Conservation (phyloP, 2,329 filamentous ascomycete genomes). For the Paecilomyces dactylethromorphus region DNA sequence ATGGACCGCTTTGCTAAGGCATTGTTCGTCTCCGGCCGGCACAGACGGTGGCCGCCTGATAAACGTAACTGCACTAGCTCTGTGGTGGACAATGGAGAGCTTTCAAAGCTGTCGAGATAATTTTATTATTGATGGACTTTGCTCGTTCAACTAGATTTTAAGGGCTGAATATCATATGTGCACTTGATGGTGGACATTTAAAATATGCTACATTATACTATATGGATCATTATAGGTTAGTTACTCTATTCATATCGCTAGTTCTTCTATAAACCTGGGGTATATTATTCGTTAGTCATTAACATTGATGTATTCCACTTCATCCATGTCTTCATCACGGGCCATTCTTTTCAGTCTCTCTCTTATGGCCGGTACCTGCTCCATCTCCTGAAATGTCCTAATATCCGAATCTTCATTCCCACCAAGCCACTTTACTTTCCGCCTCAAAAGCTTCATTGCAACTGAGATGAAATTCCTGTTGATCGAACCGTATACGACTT, state of each 20-base stretch:
- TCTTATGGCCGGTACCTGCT: neutral
- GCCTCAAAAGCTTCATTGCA: neutral
- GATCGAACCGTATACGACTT: neutral
- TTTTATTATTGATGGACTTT: too few species aligned
- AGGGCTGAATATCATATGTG: too few species aligned
- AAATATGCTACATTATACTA: too few species aligned
- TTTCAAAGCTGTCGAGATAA: too few species aligned
- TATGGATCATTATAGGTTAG: too few species aligned
- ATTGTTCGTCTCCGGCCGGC: too few species aligned
- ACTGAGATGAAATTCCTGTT: neutral
- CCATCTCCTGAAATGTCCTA: neutral
- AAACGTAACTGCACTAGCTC: too few species aligned
- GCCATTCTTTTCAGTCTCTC: neutral
- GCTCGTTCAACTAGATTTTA: too few species aligned
- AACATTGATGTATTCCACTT: neutral
- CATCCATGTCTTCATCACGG: neutral
- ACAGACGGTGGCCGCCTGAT: too few species aligned
- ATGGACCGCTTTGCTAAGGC: too few species aligned
- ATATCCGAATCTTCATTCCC: neutral
- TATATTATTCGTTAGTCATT: neutral
- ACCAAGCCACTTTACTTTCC: neutral
- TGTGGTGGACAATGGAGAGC: too few species aligned
- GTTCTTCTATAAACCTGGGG: neutral
- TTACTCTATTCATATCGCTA: neutral
- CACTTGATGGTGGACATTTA: too few species aligned